These are phyloP conservation scores for Pyricularia pennisetigena DNA, from an alignment of 2,329 filamentous ascomycete genomes.

Conservation along the genomic window DNA sequence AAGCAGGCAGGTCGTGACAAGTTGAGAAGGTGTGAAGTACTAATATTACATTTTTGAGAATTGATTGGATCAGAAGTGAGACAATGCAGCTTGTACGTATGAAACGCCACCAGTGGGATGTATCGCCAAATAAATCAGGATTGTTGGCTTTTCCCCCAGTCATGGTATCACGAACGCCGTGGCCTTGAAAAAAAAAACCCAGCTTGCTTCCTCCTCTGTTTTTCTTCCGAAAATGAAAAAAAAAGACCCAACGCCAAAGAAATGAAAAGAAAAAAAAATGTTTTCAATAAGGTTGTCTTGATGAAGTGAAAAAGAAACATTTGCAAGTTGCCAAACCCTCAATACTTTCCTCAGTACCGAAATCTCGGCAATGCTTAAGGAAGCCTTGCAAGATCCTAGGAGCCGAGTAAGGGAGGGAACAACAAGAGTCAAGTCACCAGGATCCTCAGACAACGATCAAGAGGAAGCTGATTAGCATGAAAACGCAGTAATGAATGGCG, in stretches of 20 bases:
- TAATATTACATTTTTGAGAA: neutral
- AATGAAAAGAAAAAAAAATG: neutral
- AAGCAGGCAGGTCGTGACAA: neutral
- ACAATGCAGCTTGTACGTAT: neutral
- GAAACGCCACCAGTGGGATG: neutral
- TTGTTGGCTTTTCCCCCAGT: neutral
- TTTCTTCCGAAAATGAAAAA: neutral
- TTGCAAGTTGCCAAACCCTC: neutral
- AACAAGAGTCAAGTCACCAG: neutral
- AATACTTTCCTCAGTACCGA: neutral
- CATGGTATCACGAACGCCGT: neutral
- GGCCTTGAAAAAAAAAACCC: neutral
- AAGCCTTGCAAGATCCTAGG: neutral
- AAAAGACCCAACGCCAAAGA: neutral
- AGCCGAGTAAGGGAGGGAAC: neutral
- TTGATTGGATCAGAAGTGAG: neutral
- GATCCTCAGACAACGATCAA: slow-evolving; percentile 21
- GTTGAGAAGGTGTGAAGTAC: neutral
- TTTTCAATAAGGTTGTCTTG: neutral
- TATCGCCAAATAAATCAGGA: neutral
- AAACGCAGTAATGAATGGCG: slow-evolving; percentile 20
- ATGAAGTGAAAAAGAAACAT: neutral
- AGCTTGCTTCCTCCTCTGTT: neutral
- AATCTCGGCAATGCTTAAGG: neutral
- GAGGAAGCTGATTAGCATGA: slow-evolving; percentile 25